Base-by-base conservation (phyloP, 306 rosid genomes). In the Dryas octopetala region DNA sequence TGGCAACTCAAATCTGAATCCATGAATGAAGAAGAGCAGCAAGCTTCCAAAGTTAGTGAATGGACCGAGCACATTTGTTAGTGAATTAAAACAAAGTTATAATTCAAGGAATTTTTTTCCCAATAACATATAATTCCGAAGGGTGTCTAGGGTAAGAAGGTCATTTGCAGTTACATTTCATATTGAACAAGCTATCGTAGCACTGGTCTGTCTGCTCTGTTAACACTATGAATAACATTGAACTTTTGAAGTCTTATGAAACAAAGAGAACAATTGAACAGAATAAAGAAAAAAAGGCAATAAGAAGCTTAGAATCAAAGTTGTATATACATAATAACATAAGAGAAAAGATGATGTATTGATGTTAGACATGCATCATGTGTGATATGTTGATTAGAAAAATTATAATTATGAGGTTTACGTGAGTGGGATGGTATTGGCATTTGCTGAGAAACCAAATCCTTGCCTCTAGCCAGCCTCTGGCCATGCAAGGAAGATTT, bases 281-380 rank as follows among this genome's bases (percentile, higher is more conserved):
- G 43, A 70, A 2, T 43, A 70, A 71, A 49, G 12, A 23, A 15
- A 50, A 70, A 61, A 65, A 2, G 65, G 47, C 66, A 50, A 59
- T 68, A 60, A 46, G 84, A 81, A 71, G 73, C 81, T 71, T 76
- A 64, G 81, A 76, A 81, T 81, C 84, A 58, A 70, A 81, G 77
- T 76, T 58, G 66, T 26, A 68, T 59, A 51, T 28, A 62, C 43
- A n/a, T 48, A 49, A 32, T 4, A 23, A 14, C 19, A 62, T 52
- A 17, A 65, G 44, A 45, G 46, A n/a, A 40, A 60, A 67, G 46
- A 55, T 60, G 2, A 32, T 23, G 23, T 51, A 16, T 4, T 48
- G 59, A 9, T 48, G 28, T 13, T 16, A 4, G 62, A 55, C 51
- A 53, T 70, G 50, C 62, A 9, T 28, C 60, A 28, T 15, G 60